A percentile compares a stretch with the other conserved stretches of the same genome.
phyloP scores from a whole-genome alignment of 805 yeast genomes.

The Cyberlindnera suaveolens region DNA sequence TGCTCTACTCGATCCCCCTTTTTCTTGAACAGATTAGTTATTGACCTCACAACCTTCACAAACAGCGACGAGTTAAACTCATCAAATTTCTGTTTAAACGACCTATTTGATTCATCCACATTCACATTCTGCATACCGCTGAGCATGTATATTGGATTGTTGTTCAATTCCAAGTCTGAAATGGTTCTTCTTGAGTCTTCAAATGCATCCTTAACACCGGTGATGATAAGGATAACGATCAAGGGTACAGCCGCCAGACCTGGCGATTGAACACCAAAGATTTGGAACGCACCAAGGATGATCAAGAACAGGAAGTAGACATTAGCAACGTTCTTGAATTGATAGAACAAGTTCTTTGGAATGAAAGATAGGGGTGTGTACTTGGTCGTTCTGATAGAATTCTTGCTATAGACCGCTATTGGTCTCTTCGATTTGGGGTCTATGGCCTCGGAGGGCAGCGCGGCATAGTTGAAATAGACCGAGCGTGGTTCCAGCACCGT shows the following conservation, averaged over 20 bases:
- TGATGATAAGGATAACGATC: conserved; percentile 67
- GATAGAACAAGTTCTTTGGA: conserved; percentile 76
- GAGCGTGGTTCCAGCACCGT: conserved; percentile 11
- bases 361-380: conserved; percentile 86
- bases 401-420: conserved; percentile 24
- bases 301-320: conserved; percentile 75
- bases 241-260: conserved; percentile 72
- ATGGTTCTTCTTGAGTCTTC: conserved; percentile 75
- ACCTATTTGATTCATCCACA: conserved; percentile 44
- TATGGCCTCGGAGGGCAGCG: conserved; percentile 8
- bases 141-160: conserved; percentile 62
- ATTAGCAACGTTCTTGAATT: conserved; percentile 87
- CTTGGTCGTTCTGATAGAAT: conserved; percentile 90
- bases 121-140: conserved; percentile 49
- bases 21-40: conserved; percentile 13
- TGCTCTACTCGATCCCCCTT: conserved; percentile 7
- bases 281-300: conserved; percentile 69
- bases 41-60: conserved; percentile 18
- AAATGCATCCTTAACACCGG: conserved; percentile 74
- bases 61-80: conserved; percentile 35
- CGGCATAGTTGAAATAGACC: conserved; percentile 12
- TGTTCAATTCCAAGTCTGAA: conserved; percentile 68
- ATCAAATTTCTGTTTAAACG: conserved; percentile 49
- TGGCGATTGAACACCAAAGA: conserved; percentile 79
- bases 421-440: conserved; percentile 13